Evolutionary conservation across 148 eudicot genomes (phyloP), one percentile per base, ranked within the genome.

Genomic region (Vaccinium darrowii): DNA sequence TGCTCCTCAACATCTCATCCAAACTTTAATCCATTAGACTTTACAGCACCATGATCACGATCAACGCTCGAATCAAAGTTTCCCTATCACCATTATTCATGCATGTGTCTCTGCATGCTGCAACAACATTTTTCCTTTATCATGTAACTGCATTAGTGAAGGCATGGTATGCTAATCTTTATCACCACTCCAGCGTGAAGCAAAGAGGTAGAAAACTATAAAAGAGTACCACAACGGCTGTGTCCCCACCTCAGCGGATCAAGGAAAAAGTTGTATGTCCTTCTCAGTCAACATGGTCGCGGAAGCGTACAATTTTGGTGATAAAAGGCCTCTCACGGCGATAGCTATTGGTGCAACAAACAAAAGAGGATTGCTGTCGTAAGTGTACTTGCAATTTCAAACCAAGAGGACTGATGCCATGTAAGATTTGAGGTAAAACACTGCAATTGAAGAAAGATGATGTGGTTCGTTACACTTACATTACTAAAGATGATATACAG

Each of bases 201-300:
- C 25, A 76, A 62, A 50, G 76, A 77, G 86, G 30, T 77, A 53
- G 58, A 84, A 65, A 21, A 7, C 52, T 52, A 84, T 54, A 53
- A 81, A 57, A 57, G 19, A 72, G 30, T 57, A 81, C 60, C 13
- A 2, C 23, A 72, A 33, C 54, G 54, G 7, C 21, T 18, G 58
- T 62, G 54, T 30, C 63, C 50, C 36, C n/a, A 50, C 84, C 76
- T 82, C 84, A 47, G 52, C 10, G 16, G 60, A 16, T 3, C 21
- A 4, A 18, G 14, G 36, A 54, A 69, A 62, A 65, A 82, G 52
- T 25, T 43, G 5, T 47, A 23, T 10, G 10, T 52, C 76, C 54
- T 73, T n/a, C 76, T 89, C 92, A 95, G 88, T 95, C 98, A 76
- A 88, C 87, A 89, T 95, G 98, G 84, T 90, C 91, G 25, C 91